Evolutionary conservation across 2,329 filamentous ascomycete species (phyloP).

Genomic region (Monosporascus sp.): DNA sequence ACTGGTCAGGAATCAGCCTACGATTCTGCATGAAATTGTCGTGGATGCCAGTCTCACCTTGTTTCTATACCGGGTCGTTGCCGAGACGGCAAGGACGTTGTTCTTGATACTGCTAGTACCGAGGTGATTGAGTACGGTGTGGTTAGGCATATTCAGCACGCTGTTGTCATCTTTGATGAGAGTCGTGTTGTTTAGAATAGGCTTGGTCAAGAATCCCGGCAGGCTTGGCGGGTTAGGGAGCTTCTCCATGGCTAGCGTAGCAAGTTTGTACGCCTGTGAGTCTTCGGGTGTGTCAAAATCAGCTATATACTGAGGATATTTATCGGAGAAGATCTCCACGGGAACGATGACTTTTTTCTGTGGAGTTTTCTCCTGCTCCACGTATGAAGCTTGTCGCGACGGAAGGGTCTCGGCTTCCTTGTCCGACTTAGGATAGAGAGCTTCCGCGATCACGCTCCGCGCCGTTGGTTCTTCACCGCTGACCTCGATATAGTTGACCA

Average conservation of each 20-base stretch:
- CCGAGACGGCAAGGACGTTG: constrained; percentile 88
- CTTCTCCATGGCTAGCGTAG: constrained; percentile 68
- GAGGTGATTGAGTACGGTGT: constrained; percentile 92
- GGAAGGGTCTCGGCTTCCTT: constrained; percentile 25
- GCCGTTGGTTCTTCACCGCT: constrained; percentile 45
- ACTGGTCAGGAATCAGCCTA: constrained; percentile 46
- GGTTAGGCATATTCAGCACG: constrained; percentile 93
- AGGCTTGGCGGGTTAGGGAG: constrained; percentile 79
- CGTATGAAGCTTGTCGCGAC: constrained; percentile 30
- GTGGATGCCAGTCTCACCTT: constrained; percentile 56
- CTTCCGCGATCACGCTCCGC: constrained; percentile 23
- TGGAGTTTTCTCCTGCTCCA: constrained; percentile 38
- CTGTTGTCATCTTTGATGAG: constrained; percentile 98
- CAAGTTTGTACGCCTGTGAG: constrained; percentile 66
- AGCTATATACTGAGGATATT: constrained; percentile 78
- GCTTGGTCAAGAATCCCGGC: constrained; percentile 87
- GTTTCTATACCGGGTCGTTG: constrained; percentile 93
- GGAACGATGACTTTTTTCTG: constrained; percentile 52
- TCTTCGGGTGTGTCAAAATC: constrained; percentile 86
- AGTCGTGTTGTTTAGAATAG: constrained; percentile 85
- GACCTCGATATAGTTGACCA: constrained; percentile 98
- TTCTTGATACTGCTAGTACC: constrained; percentile 98
- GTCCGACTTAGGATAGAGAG: constrained; percentile 20
- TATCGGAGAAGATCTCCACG: constrained; percentile 59
- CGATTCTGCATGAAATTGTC: neutral